phyloP scores from a whole-genome alignment of 805 yeast genomes.

The Torulaspora indica region DNA sequence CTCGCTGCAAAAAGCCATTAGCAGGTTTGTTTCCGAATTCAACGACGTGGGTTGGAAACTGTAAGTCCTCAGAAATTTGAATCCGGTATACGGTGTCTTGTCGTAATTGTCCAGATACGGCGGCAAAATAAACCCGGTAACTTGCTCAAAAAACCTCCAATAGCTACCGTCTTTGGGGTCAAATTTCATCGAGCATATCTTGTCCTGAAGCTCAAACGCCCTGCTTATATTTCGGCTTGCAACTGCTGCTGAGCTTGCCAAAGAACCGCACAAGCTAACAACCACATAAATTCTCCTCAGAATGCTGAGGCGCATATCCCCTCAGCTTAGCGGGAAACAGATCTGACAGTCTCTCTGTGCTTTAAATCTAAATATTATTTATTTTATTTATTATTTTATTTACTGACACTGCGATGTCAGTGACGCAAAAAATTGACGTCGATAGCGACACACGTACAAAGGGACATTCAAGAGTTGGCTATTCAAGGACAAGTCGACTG shows the following conservation, averaged over 20 bases:
- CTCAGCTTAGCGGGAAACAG: not conserved
- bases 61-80: constrained; percentile 48
- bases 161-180: constrained; percentile 19
- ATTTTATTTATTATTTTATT: not conserved
- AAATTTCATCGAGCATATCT: constrained; percentile 22
- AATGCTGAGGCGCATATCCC: not conserved
- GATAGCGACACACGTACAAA: not conserved
- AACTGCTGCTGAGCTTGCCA: not conserved
- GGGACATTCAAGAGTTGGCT: not conserved
- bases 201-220: constrained; percentile 19
- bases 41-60: constrained; percentile 38
- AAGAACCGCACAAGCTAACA: not conserved
- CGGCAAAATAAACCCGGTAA: constrained; percentile 28
- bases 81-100: constrained; percentile 48
- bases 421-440: not conserved
- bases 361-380: not conserved
- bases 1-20: constrained; percentile 47
- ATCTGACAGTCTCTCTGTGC: not conserved
- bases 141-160: constrained; percentile 13
- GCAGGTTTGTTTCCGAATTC: constrained; percentile 42
- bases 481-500: constrained; percentile 10
- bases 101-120: constrained; percentile 29
- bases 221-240: constrained; percentile 1
- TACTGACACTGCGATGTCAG: constrained; percentile 5
- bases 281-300: not conserved